Evolutionary conservation across 1,284 basidiomycete genomes (phyloP).

Genomic region (Puccinia brachypodii): DNA sequence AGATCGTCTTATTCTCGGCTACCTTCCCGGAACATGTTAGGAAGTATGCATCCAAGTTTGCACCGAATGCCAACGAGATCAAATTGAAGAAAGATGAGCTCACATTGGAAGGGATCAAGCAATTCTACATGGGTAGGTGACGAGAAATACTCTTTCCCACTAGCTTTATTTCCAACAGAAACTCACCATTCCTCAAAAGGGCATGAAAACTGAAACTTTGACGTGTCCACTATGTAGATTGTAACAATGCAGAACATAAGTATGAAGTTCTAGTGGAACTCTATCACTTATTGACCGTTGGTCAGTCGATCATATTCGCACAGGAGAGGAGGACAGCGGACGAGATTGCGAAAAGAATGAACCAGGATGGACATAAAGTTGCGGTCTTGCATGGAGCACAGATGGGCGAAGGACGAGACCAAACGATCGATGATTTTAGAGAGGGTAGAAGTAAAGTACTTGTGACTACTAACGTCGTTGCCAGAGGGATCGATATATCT

Average conservation of each 20-base stretch:
- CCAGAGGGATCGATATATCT: slow-evolving; percentile 95
- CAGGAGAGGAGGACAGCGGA: slow-evolving; percentile 65
- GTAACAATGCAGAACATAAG: slow-evolving; percentile 77
- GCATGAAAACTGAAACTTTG: background rate
- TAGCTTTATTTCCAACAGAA: background rate
- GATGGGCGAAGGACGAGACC: slow-evolving; percentile 81
- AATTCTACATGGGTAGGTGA: slow-evolving; percentile 81
- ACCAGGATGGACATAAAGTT: slow-evolving; percentile 89
- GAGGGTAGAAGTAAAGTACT: slow-evolving; percentile 95
- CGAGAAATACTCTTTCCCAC: slow-evolving; percentile 56
- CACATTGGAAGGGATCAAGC: slow-evolving; percentile 89
- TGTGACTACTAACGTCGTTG: slow-evolving; percentile 98
- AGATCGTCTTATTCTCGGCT: slow-evolving; percentile 95
- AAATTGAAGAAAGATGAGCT: slow-evolving; percentile 92
- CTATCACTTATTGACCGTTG: slow-evolving; percentile 37
- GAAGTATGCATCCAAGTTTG: slow-evolving; percentile 83
- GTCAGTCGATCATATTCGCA: slow-evolving; percentile 52
- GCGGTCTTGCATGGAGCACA: slow-evolving; percentile 94
- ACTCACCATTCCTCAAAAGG: no score
- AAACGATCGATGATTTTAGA: slow-evolving; percentile 90
- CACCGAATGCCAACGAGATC: slow-evolving; percentile 93
- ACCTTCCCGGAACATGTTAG: slow-evolving; percentile 95
- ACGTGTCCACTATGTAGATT: slow-evolving; percentile 48
- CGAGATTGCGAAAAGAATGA: slow-evolving; percentile 85
- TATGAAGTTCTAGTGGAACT: slow-evolving; percentile 85